A percentile compares a stretch with the other conserved stretches of the same genome.
Conservation (phyloP, 2,329 filamentous ascomycete species). For the Pleurostoma richardsiae region DNA sequence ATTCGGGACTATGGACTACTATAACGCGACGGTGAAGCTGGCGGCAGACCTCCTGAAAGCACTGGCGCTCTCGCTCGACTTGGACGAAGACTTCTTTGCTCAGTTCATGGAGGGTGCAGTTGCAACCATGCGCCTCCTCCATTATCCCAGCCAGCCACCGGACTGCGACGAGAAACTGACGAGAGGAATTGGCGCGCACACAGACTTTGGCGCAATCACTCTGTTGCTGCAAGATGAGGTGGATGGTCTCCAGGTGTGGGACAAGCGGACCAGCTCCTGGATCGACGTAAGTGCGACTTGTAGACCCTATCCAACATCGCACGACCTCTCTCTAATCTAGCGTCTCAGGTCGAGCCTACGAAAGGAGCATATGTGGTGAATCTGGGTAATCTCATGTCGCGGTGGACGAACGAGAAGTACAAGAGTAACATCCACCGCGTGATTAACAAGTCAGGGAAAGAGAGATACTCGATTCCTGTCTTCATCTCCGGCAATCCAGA, state of each 20-base stretch:
- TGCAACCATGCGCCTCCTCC: conserved; percentile 34
- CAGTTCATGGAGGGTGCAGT: conserved; percentile 35
- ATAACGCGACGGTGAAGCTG: conserved; percentile 27
- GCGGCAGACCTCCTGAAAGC: conserved; percentile 30
- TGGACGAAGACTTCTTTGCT: conserved; percentile 30
- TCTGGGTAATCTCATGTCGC: conserved; percentile 39
- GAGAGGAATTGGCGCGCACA: conserved; percentile 40
- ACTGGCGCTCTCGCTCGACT: conserved; percentile 29
- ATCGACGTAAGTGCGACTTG: conserved; percentile 20
- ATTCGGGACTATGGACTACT: conserved; percentile 28
- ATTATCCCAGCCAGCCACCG: conserved; percentile 35
- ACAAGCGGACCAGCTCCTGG: conserved; percentile 36
- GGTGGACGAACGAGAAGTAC: conserved; percentile 47
- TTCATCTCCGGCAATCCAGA: conserved; percentile 48
- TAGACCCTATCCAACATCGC: background rate
- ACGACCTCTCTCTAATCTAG: background rate
- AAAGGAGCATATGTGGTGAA: conserved; percentile 44
- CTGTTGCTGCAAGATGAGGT: conserved; percentile 44
- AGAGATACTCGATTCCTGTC: conserved; percentile 47
- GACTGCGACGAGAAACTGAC: conserved; percentile 24
- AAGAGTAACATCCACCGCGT: conserved; percentile 50
- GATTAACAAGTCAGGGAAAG: conserved; percentile 40
- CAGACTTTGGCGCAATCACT: conserved; percentile 51
- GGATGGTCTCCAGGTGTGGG: conserved; percentile 44
- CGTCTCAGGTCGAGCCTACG: conserved; percentile 31